Conservation (phyloP, 768 basidiomycete genomes). For the Hypsizygus marmoreus region DNA sequence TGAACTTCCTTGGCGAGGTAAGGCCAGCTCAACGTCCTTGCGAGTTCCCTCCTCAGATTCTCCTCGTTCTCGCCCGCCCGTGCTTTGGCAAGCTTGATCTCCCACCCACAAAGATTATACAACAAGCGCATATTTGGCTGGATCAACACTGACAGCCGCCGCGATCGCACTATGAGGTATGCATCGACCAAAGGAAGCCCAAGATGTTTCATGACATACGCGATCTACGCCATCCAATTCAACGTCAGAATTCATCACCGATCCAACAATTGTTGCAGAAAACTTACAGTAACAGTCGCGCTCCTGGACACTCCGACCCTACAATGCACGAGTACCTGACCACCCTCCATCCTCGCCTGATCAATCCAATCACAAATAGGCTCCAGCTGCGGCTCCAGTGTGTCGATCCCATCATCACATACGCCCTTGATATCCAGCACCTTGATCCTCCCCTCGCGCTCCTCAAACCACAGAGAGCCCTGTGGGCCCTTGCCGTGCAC, state of each 20-base stretch:
- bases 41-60: conserved; percentile 58
- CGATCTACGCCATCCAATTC: conserved; percentile 55
- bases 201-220: conserved; percentile 96
- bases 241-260: conserved; percentile 2
- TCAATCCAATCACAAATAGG: conserved; percentile 95
- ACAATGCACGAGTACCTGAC: conserved; percentile 93
- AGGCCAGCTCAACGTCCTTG: conserved; percentile 78
- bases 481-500: conserved; percentile 51
- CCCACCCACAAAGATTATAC: conserved; percentile 95
- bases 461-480: conserved; percentile 85
- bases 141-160: conserved; percentile 86
- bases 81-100: conserved; percentile 85
- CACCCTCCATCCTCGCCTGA: conserved; percentile 76
- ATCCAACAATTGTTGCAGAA: conserved; percentile 3
- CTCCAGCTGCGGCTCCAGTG: conserved; percentile 84
- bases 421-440: conserved; percentile 91
- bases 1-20: conserved; percentile 86
- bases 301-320: conserved; percentile 98
- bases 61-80: conserved; percentile 56
- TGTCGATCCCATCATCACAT: conserved; percentile 96
- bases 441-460: conserved; percentile 85
- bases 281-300: conserved; percentile 84
- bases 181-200: conserved; percentile 86
- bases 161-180: conserved; percentile 89
- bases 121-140: conserved; percentile 96